Conservation (phyloP, 1,284 basidiomycete species). For the Pyrrhoderma noxium region DNA sequence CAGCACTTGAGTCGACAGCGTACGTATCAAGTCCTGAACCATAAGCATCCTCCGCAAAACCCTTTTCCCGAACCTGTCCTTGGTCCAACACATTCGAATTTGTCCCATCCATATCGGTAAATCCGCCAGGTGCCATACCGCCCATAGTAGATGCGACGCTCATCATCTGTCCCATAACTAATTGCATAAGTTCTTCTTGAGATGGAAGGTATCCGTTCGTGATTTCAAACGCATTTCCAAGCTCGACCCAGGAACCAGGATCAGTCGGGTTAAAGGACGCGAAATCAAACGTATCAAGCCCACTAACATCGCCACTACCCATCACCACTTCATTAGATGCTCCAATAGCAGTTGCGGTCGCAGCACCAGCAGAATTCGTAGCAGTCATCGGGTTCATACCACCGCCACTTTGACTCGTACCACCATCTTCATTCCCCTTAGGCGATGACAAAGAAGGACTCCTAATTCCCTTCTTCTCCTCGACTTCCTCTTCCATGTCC, state of each 20-base stretch:
- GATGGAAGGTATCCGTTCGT: constrained; percentile 59
- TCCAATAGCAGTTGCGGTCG: too few relatives aligned
- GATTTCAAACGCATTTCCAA: constrained; percentile 65
- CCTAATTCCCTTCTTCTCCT: constrained; percentile 23
- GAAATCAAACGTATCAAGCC: constrained; percentile 61
- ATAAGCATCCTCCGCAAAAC: background rate
- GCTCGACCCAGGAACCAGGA: constrained; percentile 63
- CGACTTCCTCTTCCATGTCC: constrained; percentile 27
- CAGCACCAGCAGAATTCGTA: too few relatives aligned
- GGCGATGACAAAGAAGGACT: background rate
- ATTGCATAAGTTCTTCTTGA: constrained; percentile 67
- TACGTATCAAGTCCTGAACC: too few relatives aligned
- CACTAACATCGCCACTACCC: constrained; percentile 20
- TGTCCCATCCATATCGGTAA: constrained; percentile 5
- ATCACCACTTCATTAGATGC: too few relatives aligned
- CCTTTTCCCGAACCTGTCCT: background rate
- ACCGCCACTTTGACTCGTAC: too few relatives aligned
- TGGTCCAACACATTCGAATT: background rate
- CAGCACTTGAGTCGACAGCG: too few relatives aligned
- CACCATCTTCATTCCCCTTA: too few relatives aligned
- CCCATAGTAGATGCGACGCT: constrained; percentile 22
- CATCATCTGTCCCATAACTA: constrained; percentile 40
- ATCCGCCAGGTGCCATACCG: constrained; percentile 7
- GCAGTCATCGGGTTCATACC: too few relatives aligned
- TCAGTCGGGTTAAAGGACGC: constrained; percentile 61